A percentile compares a stretch with the other conserved stretches of the same genome.
Conservation (phyloP, 1,284 basidiomycete species). For the Cutaneotrichosporon mucoides region DNA sequence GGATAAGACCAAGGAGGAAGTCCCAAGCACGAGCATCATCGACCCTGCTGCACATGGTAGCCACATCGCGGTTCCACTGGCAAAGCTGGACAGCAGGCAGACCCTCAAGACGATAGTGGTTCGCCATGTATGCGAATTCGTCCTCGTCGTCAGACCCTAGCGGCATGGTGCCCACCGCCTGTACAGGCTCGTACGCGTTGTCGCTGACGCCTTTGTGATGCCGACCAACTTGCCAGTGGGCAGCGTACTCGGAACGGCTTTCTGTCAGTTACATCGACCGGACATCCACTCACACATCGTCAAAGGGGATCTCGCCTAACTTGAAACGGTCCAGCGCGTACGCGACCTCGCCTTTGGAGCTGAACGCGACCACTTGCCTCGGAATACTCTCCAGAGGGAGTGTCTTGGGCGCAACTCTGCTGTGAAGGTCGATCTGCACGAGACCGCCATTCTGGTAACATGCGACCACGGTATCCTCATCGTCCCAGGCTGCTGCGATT, state of each 20-base stretch:
- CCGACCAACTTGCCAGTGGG: conserved; percentile 43
- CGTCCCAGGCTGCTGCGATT: conserved; percentile 63
- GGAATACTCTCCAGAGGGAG: conserved; percentile 64
- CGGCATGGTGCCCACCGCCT: conserved; percentile 33
- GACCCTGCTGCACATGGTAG: conserved; percentile 59
- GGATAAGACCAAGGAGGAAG: conserved; percentile 60
- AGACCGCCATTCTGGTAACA: conserved; percentile 73
- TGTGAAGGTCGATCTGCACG: conserved; percentile 65
- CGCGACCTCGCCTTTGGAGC: conserved; percentile 61
- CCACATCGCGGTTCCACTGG: conserved; percentile 52
- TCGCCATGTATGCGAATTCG: conserved; percentile 61
- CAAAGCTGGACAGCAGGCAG: conserved; percentile 54
- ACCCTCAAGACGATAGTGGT: conserved; percentile 63
- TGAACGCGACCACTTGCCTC: conserved; percentile 66
- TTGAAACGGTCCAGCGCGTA: conserved; percentile 62
- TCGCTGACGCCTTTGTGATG: conserved; percentile 40
- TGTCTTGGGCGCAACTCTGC: conserved; percentile 10
- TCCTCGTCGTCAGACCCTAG: conserved; percentile 51
- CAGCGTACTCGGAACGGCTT: conserved; percentile 56
- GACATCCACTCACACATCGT: conserved; percentile 63
- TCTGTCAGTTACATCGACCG: background rate
- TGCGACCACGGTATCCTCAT: conserved; percentile 69
- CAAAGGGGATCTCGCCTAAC: conserved; percentile 71
- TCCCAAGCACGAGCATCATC: conserved; percentile 67
- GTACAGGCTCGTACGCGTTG: conserved; percentile 41